Evolutionary conservation across 73 alveolate genomes (phyloP).

Genomic region (Paramecium caudatum): DNA sequence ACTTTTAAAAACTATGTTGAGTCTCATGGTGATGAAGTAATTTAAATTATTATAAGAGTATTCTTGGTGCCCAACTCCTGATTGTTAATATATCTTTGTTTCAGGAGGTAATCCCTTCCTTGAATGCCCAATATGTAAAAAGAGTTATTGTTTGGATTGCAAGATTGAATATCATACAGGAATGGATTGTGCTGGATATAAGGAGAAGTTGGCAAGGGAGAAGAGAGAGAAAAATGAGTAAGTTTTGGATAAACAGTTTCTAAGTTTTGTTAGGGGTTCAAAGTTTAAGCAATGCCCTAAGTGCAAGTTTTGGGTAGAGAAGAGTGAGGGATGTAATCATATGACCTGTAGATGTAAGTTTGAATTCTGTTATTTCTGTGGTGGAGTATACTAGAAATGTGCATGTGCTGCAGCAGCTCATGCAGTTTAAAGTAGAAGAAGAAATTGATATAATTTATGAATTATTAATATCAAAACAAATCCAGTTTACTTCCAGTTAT

Average conservation of each 20-base stretch:
- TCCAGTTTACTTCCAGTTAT: background rate
- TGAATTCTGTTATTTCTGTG: constrained; percentile 87
- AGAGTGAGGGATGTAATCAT: constrained; percentile 79
- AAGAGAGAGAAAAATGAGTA: constrained; percentile 16
- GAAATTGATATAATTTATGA: background rate
- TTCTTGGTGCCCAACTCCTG: constrained; percentile 90
- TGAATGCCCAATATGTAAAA: constrained; percentile 80
- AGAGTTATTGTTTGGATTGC: constrained; percentile 82
- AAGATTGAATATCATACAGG: constrained; percentile 78
- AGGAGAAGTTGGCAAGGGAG: background rate
- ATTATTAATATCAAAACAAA: background rate
- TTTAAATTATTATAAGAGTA: background rate
- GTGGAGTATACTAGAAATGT: constrained; percentile 75
- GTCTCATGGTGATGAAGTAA: constrained; percentile 74
- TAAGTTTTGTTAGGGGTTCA: constrained; percentile 76
- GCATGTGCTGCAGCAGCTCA: constrained; percentile 47
- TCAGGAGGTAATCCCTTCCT: constrained; percentile 62
- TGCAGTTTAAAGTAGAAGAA: background rate
- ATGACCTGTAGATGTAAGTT: constrained; percentile 82
- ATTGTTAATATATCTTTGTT: constrained; percentile 79
- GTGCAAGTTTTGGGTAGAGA: constrained; percentile 80
- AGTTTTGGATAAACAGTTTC: constrained; percentile 63
- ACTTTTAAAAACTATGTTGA: constrained; percentile 70
- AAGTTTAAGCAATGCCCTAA: constrained; percentile 73
- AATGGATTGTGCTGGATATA: constrained; percentile 78